Conservation (phyloP, 2,329 filamentous ascomycete species). For the Chalara sp. region DNA sequence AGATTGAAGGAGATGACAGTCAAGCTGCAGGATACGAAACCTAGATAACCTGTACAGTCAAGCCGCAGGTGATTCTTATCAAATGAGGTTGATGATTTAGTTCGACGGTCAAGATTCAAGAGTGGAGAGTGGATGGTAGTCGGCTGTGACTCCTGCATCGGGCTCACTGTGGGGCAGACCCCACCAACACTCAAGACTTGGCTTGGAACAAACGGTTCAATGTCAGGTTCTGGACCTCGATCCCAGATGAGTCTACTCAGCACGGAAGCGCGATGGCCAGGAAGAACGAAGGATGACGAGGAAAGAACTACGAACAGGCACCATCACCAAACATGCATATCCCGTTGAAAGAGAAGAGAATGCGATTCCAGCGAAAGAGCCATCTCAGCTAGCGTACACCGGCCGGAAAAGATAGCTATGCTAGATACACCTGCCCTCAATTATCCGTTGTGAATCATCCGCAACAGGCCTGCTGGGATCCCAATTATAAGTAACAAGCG, state of each 20-base stretch:
- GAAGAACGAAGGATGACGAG: too few relatives aligned
- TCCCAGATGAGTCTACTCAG: too few relatives aligned
- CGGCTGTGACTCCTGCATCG: conserved; percentile 8
- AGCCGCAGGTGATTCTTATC: too few relatives aligned
- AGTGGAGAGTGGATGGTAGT: conserved; percentile 5
- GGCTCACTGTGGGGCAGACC: conserved; percentile 4
- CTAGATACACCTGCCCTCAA: conserved; percentile 2
- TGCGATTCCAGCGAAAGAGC: conserved; percentile 7
- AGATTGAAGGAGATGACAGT: not conserved
- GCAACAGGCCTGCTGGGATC: conserved; percentile 11
- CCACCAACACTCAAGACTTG: too few relatives aligned
- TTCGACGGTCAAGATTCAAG: not conserved
- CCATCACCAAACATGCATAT: not conserved
- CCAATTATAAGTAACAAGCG: not conserved
- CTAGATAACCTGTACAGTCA: too few relatives aligned
- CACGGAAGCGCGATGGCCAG: too few relatives aligned
- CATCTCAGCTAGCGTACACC: conserved; percentile 1
- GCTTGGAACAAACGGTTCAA: too few relatives aligned
- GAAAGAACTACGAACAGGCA: too few relatives aligned
- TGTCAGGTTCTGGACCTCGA: too few relatives aligned
- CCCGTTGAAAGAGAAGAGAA: not conserved
- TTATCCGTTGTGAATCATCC: not conserved
- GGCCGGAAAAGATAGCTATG: conserved; percentile 4
- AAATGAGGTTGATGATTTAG: too few relatives aligned
- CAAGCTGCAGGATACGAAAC: not conserved